A percentile compares a stretch with the other conserved stretches of the same genome.
Conservation (phyloP, 2,329 filamentous ascomycete genomes). For the Seiridium cupressi region DNA sequence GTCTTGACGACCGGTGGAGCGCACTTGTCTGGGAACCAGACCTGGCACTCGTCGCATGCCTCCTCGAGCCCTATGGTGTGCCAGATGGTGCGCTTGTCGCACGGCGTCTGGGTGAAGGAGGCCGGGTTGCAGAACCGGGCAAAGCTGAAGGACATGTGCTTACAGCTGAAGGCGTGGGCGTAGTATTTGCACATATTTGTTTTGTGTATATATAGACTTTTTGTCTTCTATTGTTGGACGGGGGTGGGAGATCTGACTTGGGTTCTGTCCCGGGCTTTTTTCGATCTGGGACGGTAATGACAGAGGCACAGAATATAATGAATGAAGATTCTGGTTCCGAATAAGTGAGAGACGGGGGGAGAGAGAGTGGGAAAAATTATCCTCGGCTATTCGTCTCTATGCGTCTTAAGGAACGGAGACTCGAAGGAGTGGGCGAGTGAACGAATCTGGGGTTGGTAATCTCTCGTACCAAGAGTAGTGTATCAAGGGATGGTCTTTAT, state of each 20-base stretch:
- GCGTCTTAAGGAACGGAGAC: neutral
- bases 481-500: neutral
- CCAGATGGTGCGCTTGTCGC: constrained; percentile 31
- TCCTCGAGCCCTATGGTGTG: constrained; percentile 34
- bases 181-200: constrained; percentile 35
- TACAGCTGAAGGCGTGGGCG: constrained; percentile 34
- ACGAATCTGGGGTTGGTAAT: neutral
- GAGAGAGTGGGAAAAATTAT: too few species aligned
- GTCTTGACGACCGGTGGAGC: neutral
- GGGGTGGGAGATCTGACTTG: neutral
- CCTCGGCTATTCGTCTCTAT: neutral
- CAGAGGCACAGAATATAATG: too few species aligned
- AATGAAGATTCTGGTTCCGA: neutral
- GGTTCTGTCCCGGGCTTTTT: too few species aligned
- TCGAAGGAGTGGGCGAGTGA: neutral
- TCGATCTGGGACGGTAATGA: too few species aligned
- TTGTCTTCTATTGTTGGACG: neutral
- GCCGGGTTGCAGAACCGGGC: constrained; percentile 33
- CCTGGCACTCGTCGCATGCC: constrained; percentile 32
- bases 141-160: constrained; percentile 31
- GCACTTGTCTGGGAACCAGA: constrained; percentile 22
- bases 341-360: neutral
- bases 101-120: constrained; percentile 33
- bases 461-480: neutral
- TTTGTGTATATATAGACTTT: neutral